Evolutionary conservation across 768 basidiomycete genomes (phyloP).

Genomic region (Trametes villosa): DNA sequence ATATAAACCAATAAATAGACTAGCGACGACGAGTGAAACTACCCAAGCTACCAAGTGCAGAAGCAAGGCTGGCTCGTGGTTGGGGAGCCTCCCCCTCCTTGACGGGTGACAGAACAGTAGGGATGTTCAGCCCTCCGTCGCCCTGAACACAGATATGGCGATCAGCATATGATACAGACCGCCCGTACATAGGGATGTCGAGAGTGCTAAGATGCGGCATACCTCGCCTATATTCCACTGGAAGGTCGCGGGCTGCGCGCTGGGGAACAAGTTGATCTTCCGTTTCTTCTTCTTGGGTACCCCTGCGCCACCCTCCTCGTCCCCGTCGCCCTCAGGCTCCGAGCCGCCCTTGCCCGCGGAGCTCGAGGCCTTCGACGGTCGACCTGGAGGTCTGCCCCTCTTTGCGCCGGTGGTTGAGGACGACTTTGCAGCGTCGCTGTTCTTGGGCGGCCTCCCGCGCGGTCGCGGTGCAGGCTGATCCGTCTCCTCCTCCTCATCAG

Average conservation of each 20-base stretch:
- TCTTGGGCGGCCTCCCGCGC: conserved; percentile 16
- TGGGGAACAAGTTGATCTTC: conserved; percentile 65
- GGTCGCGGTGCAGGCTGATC: conserved; percentile 6
- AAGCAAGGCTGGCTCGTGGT: conserved; percentile 15
- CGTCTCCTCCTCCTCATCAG: background rate
- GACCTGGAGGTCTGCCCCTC: conserved; percentile 12
- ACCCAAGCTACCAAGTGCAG: conserved; percentile 14
- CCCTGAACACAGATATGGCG: conserved; percentile 25
- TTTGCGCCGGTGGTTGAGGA: background rate
- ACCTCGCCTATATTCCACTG: conserved; percentile 51
- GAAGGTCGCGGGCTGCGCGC: conserved; percentile 45
- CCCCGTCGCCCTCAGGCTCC: background rate
- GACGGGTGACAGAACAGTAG: conserved; percentile 68
- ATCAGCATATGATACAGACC: too few relatives aligned
- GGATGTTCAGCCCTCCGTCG: conserved; percentile 59
- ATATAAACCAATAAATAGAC: too few relatives aligned
- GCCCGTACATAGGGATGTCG: background rate
- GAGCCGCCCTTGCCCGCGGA: background rate
- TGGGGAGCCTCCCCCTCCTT: conserved; percentile 56
- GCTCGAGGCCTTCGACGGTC: conserved; percentile 2
- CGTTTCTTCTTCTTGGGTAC: conserved; percentile 68
- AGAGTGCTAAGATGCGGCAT: background rate
- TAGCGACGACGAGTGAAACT: conserved; percentile 17
- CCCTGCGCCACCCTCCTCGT: conserved; percentile 27
- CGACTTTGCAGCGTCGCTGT: background rate